These are phyloP conservation scores for Salvia rosmarinus DNA, from an alignment of 257 asterid genomes.

Conservation along the genomic window DNA sequence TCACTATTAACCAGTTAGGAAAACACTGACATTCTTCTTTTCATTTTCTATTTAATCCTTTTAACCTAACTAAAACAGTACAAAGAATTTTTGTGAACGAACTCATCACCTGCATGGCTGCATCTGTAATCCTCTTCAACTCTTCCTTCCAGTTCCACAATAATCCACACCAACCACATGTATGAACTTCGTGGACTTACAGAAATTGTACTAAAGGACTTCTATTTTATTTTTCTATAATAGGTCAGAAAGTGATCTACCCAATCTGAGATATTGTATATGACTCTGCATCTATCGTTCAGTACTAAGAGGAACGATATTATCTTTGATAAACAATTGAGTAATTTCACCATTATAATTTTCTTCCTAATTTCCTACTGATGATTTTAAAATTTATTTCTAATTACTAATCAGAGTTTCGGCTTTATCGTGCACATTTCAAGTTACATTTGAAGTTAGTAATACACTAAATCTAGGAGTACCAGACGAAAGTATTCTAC, in stretches of 20 bases:
- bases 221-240: background rate
- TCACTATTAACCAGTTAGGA: background rate
- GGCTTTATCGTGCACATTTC: background rate
- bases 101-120: background rate
- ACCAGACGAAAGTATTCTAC: background rate
- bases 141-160: background rate
- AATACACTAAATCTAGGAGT: background rate
- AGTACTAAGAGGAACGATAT: background rate
- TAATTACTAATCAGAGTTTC: background rate
- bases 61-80: background rate
- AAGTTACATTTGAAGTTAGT: background rate
- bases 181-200: background rate
- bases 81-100: background rate
- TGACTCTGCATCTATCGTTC: background rate
- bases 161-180: background rate
- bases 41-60: background rate
- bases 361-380: background rate
- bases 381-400: background rate
- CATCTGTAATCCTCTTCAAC: background rate
- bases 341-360: background rate
- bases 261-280: background rate
- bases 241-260: background rate
- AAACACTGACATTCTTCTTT: background rate
- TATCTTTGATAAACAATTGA: background rate
- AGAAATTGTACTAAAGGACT: background rate